These are phyloP conservation scores for Trichoderma pleuroti DNA, from an alignment of 2,329 filamentous ascomycete genomes.

Conservation along the genomic window DNA sequence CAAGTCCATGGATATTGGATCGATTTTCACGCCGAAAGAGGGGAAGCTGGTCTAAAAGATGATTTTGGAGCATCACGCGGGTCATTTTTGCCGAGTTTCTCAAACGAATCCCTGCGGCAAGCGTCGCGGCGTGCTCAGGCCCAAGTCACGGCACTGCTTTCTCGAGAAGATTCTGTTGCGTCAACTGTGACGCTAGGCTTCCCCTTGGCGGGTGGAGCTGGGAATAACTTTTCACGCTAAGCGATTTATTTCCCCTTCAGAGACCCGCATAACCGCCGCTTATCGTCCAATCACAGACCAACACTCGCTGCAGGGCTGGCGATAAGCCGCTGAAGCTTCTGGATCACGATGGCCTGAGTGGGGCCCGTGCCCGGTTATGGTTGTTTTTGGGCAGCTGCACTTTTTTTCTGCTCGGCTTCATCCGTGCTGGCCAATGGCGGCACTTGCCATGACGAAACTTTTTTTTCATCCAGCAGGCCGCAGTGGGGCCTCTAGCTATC, in stretches of 20 bases:
- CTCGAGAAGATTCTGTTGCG: not conserved
- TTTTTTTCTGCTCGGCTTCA: not conserved
- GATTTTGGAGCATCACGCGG: not conserved
- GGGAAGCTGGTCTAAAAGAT: not conserved
- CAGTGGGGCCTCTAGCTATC: not conserved
- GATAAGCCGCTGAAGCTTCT: not conserved
- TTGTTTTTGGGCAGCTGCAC: not conserved
- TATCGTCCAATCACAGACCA: not conserved
- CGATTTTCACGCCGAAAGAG: not conserved
- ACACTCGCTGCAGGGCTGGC: not conserved
- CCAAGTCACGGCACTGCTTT: not conserved
- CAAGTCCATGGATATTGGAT: not conserved
- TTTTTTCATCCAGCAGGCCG: not conserved
- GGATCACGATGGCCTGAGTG: not conserved
- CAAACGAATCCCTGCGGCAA: not conserved
- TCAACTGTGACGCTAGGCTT: not conserved
- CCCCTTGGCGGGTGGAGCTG: not conserved
- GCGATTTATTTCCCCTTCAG: not conserved
- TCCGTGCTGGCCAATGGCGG: conserved; percentile 9
- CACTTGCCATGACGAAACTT: not conserved
- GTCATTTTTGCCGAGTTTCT: not conserved
- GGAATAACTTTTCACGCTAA: not conserved
- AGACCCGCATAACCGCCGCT: not conserved
- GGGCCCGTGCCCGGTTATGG: not conserved
- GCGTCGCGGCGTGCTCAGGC: not conserved